Conservation (phyloP, 2,329 filamentous ascomycete species). For the Aspergillus tamarii region DNA sequence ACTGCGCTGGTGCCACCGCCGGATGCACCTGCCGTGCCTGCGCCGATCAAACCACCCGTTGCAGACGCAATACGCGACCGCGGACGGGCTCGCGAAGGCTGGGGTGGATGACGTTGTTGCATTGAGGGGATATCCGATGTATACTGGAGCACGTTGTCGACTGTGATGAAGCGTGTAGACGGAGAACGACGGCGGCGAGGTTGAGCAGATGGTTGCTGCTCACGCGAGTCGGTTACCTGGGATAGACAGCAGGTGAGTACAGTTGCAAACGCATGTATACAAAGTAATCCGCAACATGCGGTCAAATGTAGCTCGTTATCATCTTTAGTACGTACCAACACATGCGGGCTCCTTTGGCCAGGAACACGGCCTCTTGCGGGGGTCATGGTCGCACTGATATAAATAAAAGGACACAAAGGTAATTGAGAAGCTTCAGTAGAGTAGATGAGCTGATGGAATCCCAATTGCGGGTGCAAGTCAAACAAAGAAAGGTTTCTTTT, state of each 20-base stretch:
- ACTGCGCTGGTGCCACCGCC: constrained; percentile 40
- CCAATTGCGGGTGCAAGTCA: not conserved
- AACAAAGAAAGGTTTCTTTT: not conserved
- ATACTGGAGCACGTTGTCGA: constrained; percentile 94
- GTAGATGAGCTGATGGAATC: not conserved
- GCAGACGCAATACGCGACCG: constrained; percentile 38
- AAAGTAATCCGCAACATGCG: not conserved
- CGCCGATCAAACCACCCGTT: constrained; percentile 33
- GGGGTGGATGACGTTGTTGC: constrained; percentile 73
- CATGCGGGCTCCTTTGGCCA: constrained; percentile 49
- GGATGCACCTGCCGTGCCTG: constrained; percentile 46
- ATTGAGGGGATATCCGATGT: constrained; percentile 94
- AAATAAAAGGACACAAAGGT: not conserved
- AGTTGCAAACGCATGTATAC: not conserved
- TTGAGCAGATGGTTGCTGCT: constrained; percentile 36
- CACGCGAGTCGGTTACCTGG: constrained; percentile 50
- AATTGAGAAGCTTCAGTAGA: not conserved
- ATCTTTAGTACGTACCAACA: constrained; percentile 40
- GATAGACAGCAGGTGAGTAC: not conserved
- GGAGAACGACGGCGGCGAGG: constrained; percentile 35
- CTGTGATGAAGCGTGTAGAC: constrained; percentile 75
- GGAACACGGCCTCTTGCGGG: constrained; percentile 33
- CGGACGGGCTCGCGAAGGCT: constrained; percentile 37
- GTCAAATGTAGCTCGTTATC: not conserved
- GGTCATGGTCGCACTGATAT: constrained; percentile 27